phyloP scores from a whole-genome alignment of 2,329 filamentous ascomycete species.

The Colletotrichum echinochloae region DNA sequence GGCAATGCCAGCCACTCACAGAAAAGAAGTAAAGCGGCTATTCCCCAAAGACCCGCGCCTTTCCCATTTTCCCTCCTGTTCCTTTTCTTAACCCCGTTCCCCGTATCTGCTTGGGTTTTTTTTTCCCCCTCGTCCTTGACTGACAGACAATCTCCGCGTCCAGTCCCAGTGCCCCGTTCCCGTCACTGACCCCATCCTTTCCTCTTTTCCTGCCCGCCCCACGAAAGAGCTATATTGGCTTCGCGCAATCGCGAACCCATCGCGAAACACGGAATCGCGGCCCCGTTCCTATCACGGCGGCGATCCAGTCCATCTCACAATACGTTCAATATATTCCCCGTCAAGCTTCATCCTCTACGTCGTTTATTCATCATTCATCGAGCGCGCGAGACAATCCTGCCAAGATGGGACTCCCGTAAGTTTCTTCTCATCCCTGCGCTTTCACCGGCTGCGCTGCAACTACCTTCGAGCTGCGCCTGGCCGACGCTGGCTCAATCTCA shows the following conservation, averaged over 20 bases:
- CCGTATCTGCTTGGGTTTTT: constrained; percentile 3
- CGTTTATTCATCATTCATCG: neutral
- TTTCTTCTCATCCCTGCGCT: constrained; percentile 41
- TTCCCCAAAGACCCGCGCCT: constrained; percentile 31
- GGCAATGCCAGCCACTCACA: constrained; percentile 35
- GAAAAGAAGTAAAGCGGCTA: constrained; percentile 37
- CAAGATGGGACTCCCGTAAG: constrained; percentile 63
- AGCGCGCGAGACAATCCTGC: constrained; percentile 14
- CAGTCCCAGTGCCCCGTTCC: constrained; percentile 31
- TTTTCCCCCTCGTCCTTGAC: constrained; percentile 4
- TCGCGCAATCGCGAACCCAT: constrained; percentile 38
- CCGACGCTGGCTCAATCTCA: constrained; percentile 39
- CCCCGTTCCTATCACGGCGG: constrained; percentile 23
- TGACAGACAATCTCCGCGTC: constrained; percentile 19
- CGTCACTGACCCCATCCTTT: constrained; percentile 30
- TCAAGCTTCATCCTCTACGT: neutral
- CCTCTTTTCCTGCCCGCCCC: constrained; percentile 26
- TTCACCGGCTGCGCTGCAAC: constrained; percentile 25
- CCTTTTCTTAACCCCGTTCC: constrained; percentile 21
- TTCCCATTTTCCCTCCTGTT: constrained; percentile 4
- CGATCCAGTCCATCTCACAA: constrained; percentile 4
- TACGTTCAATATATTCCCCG: neutral
- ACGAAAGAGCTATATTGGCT: constrained; percentile 25
- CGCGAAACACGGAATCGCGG: constrained; percentile 25
- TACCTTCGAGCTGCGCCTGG: constrained; percentile 31